Base-by-base conservation (phyloP, 768 basidiomycete species). In the Clavaria fumosa region DNA sequence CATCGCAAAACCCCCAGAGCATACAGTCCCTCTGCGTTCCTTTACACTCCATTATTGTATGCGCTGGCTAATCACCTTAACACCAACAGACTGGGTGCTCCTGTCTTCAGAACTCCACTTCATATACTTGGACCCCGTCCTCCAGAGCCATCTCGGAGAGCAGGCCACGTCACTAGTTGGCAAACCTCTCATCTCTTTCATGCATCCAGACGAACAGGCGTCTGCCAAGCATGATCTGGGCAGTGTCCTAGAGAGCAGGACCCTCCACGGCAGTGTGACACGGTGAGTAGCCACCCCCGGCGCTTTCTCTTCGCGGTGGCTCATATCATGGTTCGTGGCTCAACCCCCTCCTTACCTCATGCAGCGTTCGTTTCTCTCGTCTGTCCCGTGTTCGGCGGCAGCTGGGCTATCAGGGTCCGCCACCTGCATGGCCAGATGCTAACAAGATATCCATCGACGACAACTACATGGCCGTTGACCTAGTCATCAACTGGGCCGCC, bases 401-500 rank as follows among this genome's bases (percentile, higher is more conserved):
- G 38, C 67, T 89, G n/a, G 84, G 83, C 30, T 68, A 76, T 55
- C 55, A 63, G 14, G 78, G 73, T 0, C 67, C 72, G 9, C 51
- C 53, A 27, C 55, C 62, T 15, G 53, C 63, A 5, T 84, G 77
- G 71, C 52, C 58, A 23, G 76, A 78, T 42, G 75, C 67, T 5
- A 75, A 82, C 46, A 79, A 78, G 57, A 65, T 78, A 45, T 64
- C 71, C 7, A 49, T 75, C 12, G 82, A 89, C 61, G 57, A 61
- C 20, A 61, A 84, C 51, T 89, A 86, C 55, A 78, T 88, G 72
- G 76, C 77, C 4, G 78, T 83, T 42, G 84, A 90, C 58, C 75
- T 90, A 50, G 84, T 88, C 49, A 80, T 86, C 52, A 90, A 86
- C 56, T 82, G 77, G 73, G 84, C 82, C 35, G 81, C 82, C 11